phyloP scores from a whole-genome alignment of 345 rosid genomes.

The Laguncularia racemosa region DNA sequence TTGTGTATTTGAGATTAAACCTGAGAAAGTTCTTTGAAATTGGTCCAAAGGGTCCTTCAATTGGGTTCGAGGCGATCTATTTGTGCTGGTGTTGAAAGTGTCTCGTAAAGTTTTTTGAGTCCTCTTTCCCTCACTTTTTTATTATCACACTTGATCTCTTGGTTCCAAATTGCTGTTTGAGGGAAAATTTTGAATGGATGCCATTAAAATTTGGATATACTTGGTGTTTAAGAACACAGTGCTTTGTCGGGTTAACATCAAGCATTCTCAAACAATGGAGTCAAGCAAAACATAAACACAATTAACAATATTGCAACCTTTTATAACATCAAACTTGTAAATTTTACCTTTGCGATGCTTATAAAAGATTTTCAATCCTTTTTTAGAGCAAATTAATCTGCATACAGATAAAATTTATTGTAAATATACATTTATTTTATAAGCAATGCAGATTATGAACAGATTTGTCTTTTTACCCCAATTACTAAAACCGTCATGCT shows the following conservation, averaged over 20 bases:
- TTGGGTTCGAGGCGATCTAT: slow-evolving; percentile 25
- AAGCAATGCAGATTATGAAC: no score
- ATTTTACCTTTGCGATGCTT: no score
- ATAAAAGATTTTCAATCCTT: no score
- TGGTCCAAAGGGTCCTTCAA: slow-evolving; percentile 72
- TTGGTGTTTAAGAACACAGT: slow-evolving; percentile 60
- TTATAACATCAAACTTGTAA: no score
- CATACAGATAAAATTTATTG: no score
- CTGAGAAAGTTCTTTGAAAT: slow-evolving; percentile 28
- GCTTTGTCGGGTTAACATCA: slow-evolving; percentile 60
- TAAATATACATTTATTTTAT: no score
- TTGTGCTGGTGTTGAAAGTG: slow-evolving; percentile 22
- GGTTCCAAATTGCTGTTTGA: slow-evolving; percentile 54
- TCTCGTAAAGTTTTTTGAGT: slow-evolving; percentile 30
- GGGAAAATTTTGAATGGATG: slow-evolving; percentile 72
- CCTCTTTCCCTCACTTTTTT: slow-evolving; percentile 60
- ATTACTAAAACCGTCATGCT: no score
- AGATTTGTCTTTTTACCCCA: no score
- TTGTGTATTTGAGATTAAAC: not conserved
- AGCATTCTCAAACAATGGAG: slow-evolving; percentile 22
- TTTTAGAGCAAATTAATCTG: no score
- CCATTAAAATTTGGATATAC: slow-evolving; percentile 74
- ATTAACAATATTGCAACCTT: no score
- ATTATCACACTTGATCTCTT: slow-evolving; percentile 46
- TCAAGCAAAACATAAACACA: not conserved